Percentiles rank a stretch among this genome's conserved stretches.
These are phyloP conservation scores for Lepidium africanum DNA, from an alignment of 345 rosid species.

Conservation along the genomic window DNA sequence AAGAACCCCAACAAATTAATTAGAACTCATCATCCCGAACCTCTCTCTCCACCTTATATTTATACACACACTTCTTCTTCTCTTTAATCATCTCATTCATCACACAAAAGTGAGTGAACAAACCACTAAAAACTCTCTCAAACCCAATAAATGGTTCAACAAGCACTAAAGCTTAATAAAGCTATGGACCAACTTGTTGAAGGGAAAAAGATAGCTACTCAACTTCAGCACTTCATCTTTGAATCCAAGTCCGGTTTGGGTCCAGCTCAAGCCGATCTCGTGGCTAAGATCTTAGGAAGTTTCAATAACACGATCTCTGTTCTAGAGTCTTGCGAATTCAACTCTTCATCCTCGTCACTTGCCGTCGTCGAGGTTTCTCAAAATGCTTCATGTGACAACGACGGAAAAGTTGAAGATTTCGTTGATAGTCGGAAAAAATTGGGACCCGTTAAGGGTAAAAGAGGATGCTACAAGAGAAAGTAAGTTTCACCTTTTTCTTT, in stretches of 20 bases:
- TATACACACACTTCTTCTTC: conserved; percentile 2
- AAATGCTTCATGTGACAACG: conserved; percentile 30
- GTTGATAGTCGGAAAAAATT: conserved; percentile 46
- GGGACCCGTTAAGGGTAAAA: conserved; percentile 32
- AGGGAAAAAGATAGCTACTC: conserved; percentile 36
- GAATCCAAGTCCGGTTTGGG: conserved; percentile 1
- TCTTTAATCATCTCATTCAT: neutral
- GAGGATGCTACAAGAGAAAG: conserved; percentile 88
- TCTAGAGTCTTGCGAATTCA: conserved; percentile 16
- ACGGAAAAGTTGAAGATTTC: conserved; percentile 45
- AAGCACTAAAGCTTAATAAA: conserved; percentile 18
- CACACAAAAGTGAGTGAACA: neutral
- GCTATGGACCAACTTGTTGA: conserved; percentile 33
- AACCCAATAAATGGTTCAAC: conserved; percentile 4
- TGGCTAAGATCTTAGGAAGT: conserved; percentile 37
- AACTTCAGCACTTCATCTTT: conserved; percentile 39
- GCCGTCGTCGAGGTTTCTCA: conserved; percentile 17
- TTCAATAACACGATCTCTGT: conserved; percentile 35
- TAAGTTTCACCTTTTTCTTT: conserved; percentile 20
- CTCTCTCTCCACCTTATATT: conserved; percentile 19
- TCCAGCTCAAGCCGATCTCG: conserved; percentile 28
- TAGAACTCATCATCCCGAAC: conserved; percentile 9
- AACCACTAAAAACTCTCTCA: neutral
- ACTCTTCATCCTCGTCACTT: conserved; percentile 15
- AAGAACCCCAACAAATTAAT: neutral